These are phyloP conservation scores for Aspergillus carbonarius DNA, from an alignment of 2,329 filamentous ascomycete genomes.

Conservation along the genomic window DNA sequence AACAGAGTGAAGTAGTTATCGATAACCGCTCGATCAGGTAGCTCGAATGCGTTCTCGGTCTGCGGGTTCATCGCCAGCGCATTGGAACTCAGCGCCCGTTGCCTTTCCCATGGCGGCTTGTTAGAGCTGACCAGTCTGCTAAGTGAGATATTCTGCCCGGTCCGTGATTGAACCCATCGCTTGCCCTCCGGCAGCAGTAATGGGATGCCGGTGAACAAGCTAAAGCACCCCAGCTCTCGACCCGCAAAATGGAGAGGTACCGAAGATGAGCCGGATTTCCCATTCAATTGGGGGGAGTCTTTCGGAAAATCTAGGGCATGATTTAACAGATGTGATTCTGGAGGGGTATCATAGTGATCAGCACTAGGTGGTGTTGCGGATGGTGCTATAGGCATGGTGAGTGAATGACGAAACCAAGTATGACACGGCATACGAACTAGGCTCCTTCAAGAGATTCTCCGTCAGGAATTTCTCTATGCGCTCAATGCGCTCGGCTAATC, in stretches of 20 bases:
- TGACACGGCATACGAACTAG: slow-evolving; percentile 19
- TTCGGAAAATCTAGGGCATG: not conserved
- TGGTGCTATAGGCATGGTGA: slow-evolving; percentile 13
- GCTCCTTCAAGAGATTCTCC: slow-evolving; percentile 27
- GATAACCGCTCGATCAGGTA: slow-evolving; percentile 38
- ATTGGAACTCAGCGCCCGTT: slow-evolving; percentile 26
- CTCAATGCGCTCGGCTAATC: slow-evolving; percentile 41
- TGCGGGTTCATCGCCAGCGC: slow-evolving; percentile 21
- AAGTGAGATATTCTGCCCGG: slow-evolving; percentile 41
- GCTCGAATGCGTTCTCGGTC: slow-evolving; percentile 24
- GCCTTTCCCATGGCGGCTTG: slow-evolving; percentile 37
- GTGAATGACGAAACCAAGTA: not conserved
- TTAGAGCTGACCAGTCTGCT: slow-evolving; percentile 27
- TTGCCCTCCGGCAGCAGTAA: slow-evolving; percentile 50
- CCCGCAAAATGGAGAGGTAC: slow-evolving; percentile 51
- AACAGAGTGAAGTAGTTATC: slow-evolving; percentile 36
- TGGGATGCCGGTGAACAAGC: slow-evolving; percentile 50
- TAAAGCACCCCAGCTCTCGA: slow-evolving; percentile 49
- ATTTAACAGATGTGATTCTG: not conserved
- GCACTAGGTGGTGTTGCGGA: slow-evolving; percentile 16
- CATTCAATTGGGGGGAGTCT: slow-evolving; percentile 7
- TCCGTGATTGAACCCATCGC: slow-evolving; percentile 50
- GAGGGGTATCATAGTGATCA: not conserved
- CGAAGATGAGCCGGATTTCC: slow-evolving; percentile 24
- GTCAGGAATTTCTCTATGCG: slow-evolving; percentile 42